Evolutionary conservation across 257 asterid genomes (phyloP), one percentile per base, ranked within the genome.

Genomic region (Dorcoceras hygrometricum): DNA sequence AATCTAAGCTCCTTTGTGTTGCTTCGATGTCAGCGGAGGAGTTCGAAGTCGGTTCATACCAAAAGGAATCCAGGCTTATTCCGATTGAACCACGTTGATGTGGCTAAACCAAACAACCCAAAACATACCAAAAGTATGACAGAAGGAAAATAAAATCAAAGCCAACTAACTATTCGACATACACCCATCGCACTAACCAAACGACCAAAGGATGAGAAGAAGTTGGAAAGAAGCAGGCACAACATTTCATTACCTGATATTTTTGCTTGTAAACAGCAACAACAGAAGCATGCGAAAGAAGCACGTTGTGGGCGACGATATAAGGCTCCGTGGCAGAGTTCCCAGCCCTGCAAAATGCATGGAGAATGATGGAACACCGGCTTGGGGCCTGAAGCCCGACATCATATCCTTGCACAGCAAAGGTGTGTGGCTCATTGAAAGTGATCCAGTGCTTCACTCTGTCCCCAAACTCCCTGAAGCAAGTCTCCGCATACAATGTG

Each of bases 381-480:
- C 93, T 78, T 0, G 96, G 97, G 1, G 97, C 97, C 46, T 81
- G 81, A 50, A 88, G 82, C 29, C 97, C 96, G 0, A 77, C 80
- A 29, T 88, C 96, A 58, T 75, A 94, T 14, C 97, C 99, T 70
- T 90, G 95, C 3, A 83, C 73, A 6, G 94, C 65, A 8, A 90
- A 67, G 0, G 91, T 88, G 58, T 86, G 95, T 0, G 96, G 99
- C 86, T 94, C 97, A 46, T 90, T 94, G 73, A 94, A 80, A 9
- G 96, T 94, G 73, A 94, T 90, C 99, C 99, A 94, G 3, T 88
- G 57, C 86, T 94, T 94, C 75, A 94, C 99, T 5, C 95, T 71
- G 39, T 88, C 97, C 0, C 99, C 97, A 63, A 88, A 94, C 63
- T 72, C 82, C 77, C 79, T 81, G 54, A 88, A 94, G 71, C 99